Percentiles rank a stretch among this genome's conserved stretches.
These are phyloP conservation scores for Gymnopilus junonius DNA, from an alignment of 768 basidiomycete species.

Conservation along the genomic window DNA sequence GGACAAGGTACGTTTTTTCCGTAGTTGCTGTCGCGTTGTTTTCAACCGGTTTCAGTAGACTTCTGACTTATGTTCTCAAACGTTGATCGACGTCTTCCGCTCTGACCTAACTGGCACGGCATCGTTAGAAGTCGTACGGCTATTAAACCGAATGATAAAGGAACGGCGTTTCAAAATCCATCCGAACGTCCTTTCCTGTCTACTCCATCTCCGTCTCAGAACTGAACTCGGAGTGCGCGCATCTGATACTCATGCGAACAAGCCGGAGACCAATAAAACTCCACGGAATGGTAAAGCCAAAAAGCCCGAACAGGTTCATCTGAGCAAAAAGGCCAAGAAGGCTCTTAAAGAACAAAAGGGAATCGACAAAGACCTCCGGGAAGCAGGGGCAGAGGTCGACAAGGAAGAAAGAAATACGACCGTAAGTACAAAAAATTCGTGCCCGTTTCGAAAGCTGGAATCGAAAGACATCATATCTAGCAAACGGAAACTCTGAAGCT, in stretches of 20 bases:
- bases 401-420: constrained; percentile 84
- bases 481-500: constrained; percentile 99
- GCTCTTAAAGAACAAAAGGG: constrained; percentile 85
- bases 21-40: constrained; percentile 12
- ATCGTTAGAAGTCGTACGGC: constrained; percentile 87
- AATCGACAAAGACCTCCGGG: constrained; percentile 89
- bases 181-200: constrained; percentile 84
- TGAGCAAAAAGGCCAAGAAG: constrained; percentile 93
- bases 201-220: constrained; percentile 85
- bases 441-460: constrained; percentile 10
- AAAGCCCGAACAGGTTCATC: constrained; percentile 65
- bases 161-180: constrained; percentile 90
- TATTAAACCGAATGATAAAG: constrained; percentile 95
- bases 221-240: constrained; percentile 84
- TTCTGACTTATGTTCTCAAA: constrained; percentile 83
- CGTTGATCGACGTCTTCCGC: constrained; percentile 82
- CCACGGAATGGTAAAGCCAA: constrained; percentile 58
- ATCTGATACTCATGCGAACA: constrained; percentile 71
- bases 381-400: constrained; percentile 94
- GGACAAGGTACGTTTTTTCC: constrained; percentile 70
- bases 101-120: constrained; percentile 79
- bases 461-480: constrained; percentile 43
- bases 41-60: constrained; percentile 49
- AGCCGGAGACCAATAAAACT: constrained; percentile 43
- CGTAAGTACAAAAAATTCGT: constrained; percentile 50